phyloP scores from a whole-genome alignment of 768 basidiomycete genomes.

The Termitomyces sp. region DNA sequence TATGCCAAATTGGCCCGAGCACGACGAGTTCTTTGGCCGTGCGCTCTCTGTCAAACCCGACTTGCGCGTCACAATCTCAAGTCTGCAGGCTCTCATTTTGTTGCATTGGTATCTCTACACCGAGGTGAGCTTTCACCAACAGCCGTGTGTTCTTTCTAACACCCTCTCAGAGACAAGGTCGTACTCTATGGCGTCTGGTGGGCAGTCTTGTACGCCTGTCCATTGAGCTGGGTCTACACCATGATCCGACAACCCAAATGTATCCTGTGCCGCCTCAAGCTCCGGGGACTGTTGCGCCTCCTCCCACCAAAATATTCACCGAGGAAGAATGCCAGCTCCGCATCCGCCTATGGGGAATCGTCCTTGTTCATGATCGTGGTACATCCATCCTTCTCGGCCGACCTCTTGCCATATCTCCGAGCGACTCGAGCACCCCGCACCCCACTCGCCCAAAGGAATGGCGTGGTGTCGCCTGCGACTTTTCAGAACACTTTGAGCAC shows the following conservation, averaged over 20 bases:
- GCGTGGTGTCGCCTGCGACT: conserved; percentile 37
- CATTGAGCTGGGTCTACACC: conserved; percentile 83
- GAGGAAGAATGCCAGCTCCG: conserved; percentile 77
- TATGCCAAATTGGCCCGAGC: conserved; percentile 75
- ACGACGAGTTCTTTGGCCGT: conserved; percentile 82
- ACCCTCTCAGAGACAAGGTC: conserved; percentile 71
- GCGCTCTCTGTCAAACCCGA: conserved; percentile 80
- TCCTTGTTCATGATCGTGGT: conserved; percentile 84
- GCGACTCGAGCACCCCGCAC: conserved; percentile 79
- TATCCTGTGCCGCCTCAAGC: conserved; percentile 36
- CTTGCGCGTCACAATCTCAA: conserved; percentile 77
- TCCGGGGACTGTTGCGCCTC: neutral
- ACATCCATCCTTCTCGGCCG: conserved; percentile 86
- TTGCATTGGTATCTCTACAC: conserved; percentile 90
- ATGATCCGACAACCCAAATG: conserved; percentile 72
- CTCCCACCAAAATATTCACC: conserved; percentile 46
- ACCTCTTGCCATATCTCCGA: conserved; percentile 77
- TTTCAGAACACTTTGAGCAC: conserved; percentile 78
- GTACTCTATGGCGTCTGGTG: conserved; percentile 84
- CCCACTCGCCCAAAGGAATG: conserved; percentile 50
- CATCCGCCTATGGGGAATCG: conserved; percentile 81
- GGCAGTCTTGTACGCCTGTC: conserved; percentile 81
- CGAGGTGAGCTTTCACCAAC: conserved; percentile 50
- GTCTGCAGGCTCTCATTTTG: conserved; percentile 79
- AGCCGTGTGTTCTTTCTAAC: conserved; percentile 7